Conservation (phyloP, 805 yeast species). For the Teunomyces funiuensis region DNA sequence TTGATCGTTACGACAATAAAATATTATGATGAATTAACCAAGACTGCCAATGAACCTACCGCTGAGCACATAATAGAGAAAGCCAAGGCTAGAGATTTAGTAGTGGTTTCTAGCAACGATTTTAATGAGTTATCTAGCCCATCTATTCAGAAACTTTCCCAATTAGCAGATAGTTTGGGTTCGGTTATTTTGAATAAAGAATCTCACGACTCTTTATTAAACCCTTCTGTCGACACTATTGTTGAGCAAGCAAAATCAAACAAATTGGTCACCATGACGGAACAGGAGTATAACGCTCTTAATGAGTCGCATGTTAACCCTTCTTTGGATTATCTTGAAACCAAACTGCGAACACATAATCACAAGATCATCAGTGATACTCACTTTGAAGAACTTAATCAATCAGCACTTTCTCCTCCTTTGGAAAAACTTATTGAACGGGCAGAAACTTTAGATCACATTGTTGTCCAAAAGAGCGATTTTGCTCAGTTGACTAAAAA, state of each 20-base stretch:
- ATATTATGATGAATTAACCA: constrained; percentile 30
- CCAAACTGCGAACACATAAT: constrained; percentile 4
- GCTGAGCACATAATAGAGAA: constrained; percentile 22
- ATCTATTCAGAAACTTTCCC: constrained; percentile 15
- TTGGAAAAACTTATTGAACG: constrained; percentile 10
- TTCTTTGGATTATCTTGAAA: constrained; percentile 6
- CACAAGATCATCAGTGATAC: constrained; percentile 4
- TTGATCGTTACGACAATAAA: constrained; percentile 28
- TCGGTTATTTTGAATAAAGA: constrained; percentile 9
- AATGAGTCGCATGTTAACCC: constrained; percentile 8
- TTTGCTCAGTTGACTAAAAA: constrained; percentile 4
- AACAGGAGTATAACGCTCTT: constrained; percentile 12
- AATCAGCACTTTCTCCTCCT: constrained; percentile 17
- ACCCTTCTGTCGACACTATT: constrained; percentile 32
- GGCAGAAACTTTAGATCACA: constrained; percentile 8
- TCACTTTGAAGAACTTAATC: constrained; percentile 15
- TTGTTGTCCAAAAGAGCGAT: constrained; percentile 10
- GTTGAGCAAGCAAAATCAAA: constrained; percentile 27
- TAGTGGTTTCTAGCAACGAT: constrained; percentile 8
- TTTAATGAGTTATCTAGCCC: constrained; percentile 13
- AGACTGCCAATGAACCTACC: constrained; percentile 24
- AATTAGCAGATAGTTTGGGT: constrained; percentile 15
- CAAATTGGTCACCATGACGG: constrained; percentile 16
- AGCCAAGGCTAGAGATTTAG: constrained; percentile 17
- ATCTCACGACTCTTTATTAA: constrained; percentile 3